Evolutionary conservation across 768 basidiomycete genomes (phyloP), one percentile per base, ranked within the genome.

Genomic region (Macrolepiota fuliginosa): DNA sequence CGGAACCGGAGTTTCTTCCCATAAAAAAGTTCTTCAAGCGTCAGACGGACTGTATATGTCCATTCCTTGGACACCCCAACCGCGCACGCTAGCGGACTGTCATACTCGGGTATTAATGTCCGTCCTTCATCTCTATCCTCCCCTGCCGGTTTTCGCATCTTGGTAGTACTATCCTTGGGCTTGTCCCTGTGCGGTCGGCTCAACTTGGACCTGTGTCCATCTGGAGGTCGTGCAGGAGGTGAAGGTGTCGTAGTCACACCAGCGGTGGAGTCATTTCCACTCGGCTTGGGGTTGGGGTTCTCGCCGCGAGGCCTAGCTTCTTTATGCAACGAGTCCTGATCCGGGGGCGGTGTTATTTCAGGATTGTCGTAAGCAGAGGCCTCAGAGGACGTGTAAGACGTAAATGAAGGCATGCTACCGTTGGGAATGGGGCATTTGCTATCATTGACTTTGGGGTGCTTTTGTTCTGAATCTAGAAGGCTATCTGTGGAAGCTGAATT

Each of bases 21-120:
- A 25, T 70, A 70, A 70, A 81, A 85, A 42, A 89, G 76, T 63
- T 89, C 86, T 57, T 88, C 84, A n/a, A 90, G 80, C 1, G 82
- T 79, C 56, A 89, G 70, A 17, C 78, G 76, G 5, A 90, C 79
- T 0, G 87, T 83, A 72, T 87, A 89, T 17, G 81, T 76, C 87
- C 88, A 90, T 67, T 89, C 87, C 63, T 81, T 81, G 32, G 79
- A 76, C 46, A 70, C 63, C 22, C 78, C 79, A 63, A 79, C 62
- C 62, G 79, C 72, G 63, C 80, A 69, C 62, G 70, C 67, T 19
- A 83, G 72, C 7, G 80, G 79, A 46, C 78, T 42, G 24, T 54
- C 45, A 37, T 45, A 61, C 36, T 61, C 59, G 1, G 59, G 59
- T 6, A 54, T 53, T 15, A 61, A 32, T 6, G 59, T 61, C 15